A percentile compares a stretch with the other conserved stretches of the same genome.
These are phyloP conservation scores for Clausena lansium DNA, from an alignment of 345 rosid genomes.

Conservation along the genomic window DNA sequence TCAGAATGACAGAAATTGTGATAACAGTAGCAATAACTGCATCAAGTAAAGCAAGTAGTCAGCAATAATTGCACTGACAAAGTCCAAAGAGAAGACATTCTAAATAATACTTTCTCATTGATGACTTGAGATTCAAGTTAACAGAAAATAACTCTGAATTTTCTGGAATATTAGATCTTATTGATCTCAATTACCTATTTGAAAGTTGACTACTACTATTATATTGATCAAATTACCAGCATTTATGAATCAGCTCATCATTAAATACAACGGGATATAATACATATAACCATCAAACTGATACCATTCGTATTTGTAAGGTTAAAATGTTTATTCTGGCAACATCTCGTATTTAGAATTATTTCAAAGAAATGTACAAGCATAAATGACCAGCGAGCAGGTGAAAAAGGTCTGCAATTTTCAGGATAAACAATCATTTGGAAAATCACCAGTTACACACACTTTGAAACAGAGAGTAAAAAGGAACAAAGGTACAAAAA, in stretches of 20 bases:
- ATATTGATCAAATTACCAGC: not conserved
- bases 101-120: not conserved
- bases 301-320: not conserved
- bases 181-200: not conserved
- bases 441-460: not conserved
- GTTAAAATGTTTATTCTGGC: not conserved
- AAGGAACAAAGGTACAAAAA: not conserved
- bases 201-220: not conserved
- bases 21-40: conserved; percentile 34
- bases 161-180: too few species aligned
- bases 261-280: not conserved
- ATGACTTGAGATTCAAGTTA: not conserved
- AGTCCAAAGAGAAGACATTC: not conserved
- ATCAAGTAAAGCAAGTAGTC: not conserved
- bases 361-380: not conserved
- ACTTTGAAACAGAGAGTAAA: not conserved
- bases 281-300: not conserved
- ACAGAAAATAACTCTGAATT: not conserved
- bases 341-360: not conserved
- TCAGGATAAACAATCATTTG: not conserved
- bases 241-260: not conserved
- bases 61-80: not conserved
- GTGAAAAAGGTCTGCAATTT: not conserved
- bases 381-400: not conserved
- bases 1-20: conserved; percentile 27